Evolutionary conservation across 2,329 filamentous ascomycete species (phyloP).

Genomic region (Nothophaeocryptopus gaeumannii): DNA sequence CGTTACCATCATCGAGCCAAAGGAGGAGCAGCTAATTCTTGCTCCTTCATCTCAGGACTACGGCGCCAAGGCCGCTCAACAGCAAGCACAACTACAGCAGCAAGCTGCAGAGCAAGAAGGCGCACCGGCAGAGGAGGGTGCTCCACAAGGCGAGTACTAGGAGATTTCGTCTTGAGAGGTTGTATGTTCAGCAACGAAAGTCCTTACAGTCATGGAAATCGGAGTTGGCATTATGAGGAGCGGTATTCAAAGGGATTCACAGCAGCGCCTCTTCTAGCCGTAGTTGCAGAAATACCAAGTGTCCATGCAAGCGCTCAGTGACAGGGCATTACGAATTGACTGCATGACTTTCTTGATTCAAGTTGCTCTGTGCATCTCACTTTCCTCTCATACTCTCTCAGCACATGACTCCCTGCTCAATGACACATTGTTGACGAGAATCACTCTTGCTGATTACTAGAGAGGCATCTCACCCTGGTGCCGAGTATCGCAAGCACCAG

Average conservation of each 20-base stretch:
- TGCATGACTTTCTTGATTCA: no score
- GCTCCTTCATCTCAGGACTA: constrained; percentile 98
- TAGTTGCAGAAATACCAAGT: no score
- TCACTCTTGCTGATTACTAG: no score
- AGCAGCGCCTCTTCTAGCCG: no score
- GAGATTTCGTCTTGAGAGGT: constrained; percentile 4
- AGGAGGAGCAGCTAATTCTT: constrained; percentile 95
- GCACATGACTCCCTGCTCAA: no score
- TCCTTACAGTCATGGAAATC: constrained; percentile 15
- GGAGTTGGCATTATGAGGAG: constrained; percentile 12
- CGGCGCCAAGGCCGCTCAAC: constrained; percentile 80
- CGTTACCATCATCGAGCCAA: constrained; percentile 99
- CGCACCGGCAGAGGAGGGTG: constrained; percentile 25
- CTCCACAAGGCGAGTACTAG: constrained; percentile 15
- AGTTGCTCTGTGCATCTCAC: no score
- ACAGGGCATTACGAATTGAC: no score
- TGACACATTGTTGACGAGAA: no score
- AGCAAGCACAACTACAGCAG: constrained; percentile 60
- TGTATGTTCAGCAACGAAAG: constrained; percentile 10
- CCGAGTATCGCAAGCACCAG: no score
- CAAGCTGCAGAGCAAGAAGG: constrained; percentile 43
- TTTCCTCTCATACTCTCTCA: no score
- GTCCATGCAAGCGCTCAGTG: no score
- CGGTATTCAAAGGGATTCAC: constrained; percentile 1
- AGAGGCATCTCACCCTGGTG: no score